Evolutionary conservation across 257 asterid species (phyloP).

Genomic region (Plantago major): DNA sequence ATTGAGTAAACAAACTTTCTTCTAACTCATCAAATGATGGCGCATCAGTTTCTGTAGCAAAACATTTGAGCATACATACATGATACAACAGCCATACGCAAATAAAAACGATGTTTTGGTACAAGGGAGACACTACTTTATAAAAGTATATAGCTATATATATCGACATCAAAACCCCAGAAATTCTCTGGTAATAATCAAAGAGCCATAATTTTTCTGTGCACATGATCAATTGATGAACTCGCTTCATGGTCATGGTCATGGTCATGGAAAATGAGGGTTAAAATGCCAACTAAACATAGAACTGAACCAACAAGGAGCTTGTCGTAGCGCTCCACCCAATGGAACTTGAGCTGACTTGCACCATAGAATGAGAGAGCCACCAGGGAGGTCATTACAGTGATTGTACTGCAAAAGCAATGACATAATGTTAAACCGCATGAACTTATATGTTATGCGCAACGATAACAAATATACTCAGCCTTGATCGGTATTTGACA

Average conservation of each 20-base stretch:
- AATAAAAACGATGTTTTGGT: background rate
- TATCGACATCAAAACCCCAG: background rate
- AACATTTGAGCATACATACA: too few relatives aligned
- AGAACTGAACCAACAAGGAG: constrained; percentile 93
- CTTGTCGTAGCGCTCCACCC: constrained; percentile 96
- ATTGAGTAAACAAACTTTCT: background rate
- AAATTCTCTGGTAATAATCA: constrained; percentile 14
- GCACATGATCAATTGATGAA: constrained; percentile 42
- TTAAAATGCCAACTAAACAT: constrained; percentile 81
- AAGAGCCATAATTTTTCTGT: constrained; percentile 53
- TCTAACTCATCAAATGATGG: background rate
- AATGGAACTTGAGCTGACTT: constrained; percentile 95
- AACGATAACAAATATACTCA: background rate
- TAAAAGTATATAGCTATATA: background rate
- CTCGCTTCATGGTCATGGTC: constrained; percentile 47
- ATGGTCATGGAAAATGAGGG: constrained; percentile 83
- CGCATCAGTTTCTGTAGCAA: background rate
- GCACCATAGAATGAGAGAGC: constrained; percentile 98
- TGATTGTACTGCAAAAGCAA: constrained; percentile 64
- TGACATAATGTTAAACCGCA: background rate
- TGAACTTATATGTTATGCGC: background rate
- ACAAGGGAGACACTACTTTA: too few relatives aligned
- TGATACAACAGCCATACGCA: background rate
- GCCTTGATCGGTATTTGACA: background rate
- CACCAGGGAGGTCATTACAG: constrained; percentile 92